These are phyloP conservation scores for Saccharomycopsis hybrid DNA, from an alignment of 1,139 yeast genomes.

Conservation along the genomic window DNA sequence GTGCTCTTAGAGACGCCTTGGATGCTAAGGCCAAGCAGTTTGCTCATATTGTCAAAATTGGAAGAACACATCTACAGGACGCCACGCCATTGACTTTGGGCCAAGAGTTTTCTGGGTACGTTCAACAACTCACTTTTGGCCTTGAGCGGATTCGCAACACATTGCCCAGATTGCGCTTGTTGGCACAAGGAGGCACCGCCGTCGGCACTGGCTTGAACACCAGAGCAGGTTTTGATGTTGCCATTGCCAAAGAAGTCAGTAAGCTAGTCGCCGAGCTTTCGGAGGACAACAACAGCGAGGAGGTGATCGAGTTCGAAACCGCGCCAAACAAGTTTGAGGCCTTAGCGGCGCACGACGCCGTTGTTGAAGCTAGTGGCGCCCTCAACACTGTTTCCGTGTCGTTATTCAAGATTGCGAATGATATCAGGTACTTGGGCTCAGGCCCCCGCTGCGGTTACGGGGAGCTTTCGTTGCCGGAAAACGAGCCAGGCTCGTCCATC, in stretches of 20 bases:
- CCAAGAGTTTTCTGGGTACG: conserved; percentile 96
- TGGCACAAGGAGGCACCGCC: conserved; percentile 99
- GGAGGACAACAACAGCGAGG: neutral
- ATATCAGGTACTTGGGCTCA: conserved; percentile 94
- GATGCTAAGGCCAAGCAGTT: conserved; percentile 77
- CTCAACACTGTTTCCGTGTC: conserved; percentile 91
- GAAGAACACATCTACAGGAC: conserved; percentile 97
- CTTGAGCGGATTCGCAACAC: conserved; percentile 74
- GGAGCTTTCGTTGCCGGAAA: conserved; percentile 89
- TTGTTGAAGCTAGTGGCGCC: conserved; percentile 96
- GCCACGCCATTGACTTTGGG: conserved; percentile 98
- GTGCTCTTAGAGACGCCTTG: conserved; percentile 69
- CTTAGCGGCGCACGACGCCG: conserved; percentile 96
- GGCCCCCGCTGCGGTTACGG: conserved; percentile 99
- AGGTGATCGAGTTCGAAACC: conserved; percentile 71
- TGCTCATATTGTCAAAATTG: conserved; percentile 84
- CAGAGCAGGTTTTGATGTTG: conserved; percentile 76
- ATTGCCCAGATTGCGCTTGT: conserved; percentile 66
- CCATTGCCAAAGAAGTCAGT: conserved; percentile 74
- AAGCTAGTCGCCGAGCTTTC: conserved; percentile 26
- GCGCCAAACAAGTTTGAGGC: conserved; percentile 99
- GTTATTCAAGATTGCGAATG: conserved; percentile 92
- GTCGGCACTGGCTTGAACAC: conserved; percentile 98
- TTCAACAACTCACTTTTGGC: conserved; percentile 86
- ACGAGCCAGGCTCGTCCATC: conserved; percentile 97